Evolutionary conservation across 2,329 filamentous ascomycete species (phyloP), one percentile per base, ranked within the genome.

Genomic region (Neonectria magnoliae): DNA sequence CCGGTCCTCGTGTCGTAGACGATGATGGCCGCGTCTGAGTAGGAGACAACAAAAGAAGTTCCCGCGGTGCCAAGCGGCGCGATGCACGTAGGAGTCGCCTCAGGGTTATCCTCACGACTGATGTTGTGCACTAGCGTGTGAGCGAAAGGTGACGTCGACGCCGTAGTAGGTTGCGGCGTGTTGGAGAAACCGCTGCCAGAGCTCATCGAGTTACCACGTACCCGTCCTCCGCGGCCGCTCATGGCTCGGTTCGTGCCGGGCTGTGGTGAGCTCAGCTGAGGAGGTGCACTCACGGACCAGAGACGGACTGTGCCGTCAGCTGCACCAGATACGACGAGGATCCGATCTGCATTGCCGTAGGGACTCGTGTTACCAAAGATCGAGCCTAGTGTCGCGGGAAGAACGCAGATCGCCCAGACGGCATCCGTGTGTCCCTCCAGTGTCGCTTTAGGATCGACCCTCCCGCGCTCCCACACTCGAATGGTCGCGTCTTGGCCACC

Each of bases 391-490:
- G 93, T 95, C 3, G 93, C 90, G 4, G 96, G 96, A 3, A 99
- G 86, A 14, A 98, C 93, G 75, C 94, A 98, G 3, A 99, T 87
- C 3, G 94, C 91, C 96, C 96, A 99, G 5, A 99, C 93, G 4
- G 94, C 93, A 82, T 99, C 96, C 0, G 92, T 97, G 75, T 98
- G 96, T 1, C 94, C 95, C 70, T 98, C 93, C 4, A 99, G 84
- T 0, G 94, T 97, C 2, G 94, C 94, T 79, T 98, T 98, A 8
- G 96, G 94, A 76, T 98, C 96, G 33, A 99, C 93, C 51, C 95
- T 86, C 29, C 95, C 95, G 55, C 94, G 89, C 79, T 99, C 95
- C 96, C 96, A 99, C 0, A 99, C 94, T 31, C 94, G 89, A 41
- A 99, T 90, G 7, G 93, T 97, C 18, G 93, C 90, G 79, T 99